Conservation (phyloP, 768 basidiomycete genomes). For the Multifurca ochricompacta region DNA sequence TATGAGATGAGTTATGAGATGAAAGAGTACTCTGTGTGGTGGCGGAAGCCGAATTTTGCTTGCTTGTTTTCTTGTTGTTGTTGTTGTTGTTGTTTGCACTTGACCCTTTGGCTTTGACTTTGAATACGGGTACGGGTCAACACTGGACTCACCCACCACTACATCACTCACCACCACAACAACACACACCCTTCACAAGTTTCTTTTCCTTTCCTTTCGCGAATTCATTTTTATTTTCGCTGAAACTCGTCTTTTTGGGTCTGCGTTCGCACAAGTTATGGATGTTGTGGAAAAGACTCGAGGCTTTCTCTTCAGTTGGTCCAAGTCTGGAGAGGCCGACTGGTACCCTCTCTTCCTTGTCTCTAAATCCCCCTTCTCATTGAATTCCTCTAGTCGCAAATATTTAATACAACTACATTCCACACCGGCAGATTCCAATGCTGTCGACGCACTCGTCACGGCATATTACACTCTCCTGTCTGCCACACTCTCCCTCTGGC, state of each 20-base stretch:
- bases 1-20: not conserved
- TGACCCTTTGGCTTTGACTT: too few relatives aligned
- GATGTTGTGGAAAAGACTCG: constrained; percentile 13
- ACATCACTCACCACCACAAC: not conserved
- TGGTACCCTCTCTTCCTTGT: constrained; percentile 11
- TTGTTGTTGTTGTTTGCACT: too few relatives aligned
- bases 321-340: constrained; percentile 14
- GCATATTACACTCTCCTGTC: constrained; percentile 63
- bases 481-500: constrained; percentile 51
- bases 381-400: constrained; percentile 41
- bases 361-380: not conserved
- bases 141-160: too few relatives aligned
- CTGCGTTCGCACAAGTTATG: constrained; percentile 3
- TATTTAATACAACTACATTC: constrained; percentile 54
- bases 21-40: not conserved
- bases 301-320: constrained; percentile 17
- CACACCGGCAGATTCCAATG: constrained; percentile 45
- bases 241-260: not conserved
- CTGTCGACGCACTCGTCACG: constrained; percentile 50
- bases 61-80: not conserved
- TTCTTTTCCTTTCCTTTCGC: not conserved
- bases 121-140: too few relatives aligned
- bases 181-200: not conserved
- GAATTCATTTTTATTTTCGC: not conserved
- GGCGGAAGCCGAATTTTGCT: not conserved